Conservation (phyloP, 1,284 basidiomycete genomes). For the Termitomyces sp. region DNA sequence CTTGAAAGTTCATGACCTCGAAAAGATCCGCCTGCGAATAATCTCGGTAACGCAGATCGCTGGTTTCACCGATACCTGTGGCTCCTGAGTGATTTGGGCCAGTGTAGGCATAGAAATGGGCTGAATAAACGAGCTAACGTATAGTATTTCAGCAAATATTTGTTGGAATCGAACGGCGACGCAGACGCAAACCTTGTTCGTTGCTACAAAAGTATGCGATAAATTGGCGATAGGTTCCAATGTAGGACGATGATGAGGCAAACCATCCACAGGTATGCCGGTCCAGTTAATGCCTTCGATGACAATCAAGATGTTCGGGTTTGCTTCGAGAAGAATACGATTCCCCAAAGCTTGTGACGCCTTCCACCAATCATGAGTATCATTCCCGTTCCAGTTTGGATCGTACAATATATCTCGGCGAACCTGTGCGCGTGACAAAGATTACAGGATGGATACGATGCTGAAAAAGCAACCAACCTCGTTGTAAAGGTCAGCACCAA, state of each 20-base stretch:
- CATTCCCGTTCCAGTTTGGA: conserved; percentile 11
- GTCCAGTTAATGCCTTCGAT: conserved; percentile 16
- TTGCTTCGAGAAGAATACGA: conserved; percentile 13
- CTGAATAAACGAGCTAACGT: conserved; percentile 12
- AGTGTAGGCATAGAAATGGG: conserved; percentile 16
- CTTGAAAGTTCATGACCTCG: conserved; percentile 10
- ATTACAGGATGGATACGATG: neutral
- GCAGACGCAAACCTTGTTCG: conserved; percentile 12
- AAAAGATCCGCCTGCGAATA: conserved; percentile 11
- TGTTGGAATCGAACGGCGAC: neutral
- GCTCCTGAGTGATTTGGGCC: conserved; percentile 15
- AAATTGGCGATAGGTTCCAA: conserved; percentile 11
- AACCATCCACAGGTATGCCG: conserved; percentile 14
- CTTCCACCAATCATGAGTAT: conserved; percentile 11
- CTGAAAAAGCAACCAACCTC: conserved; percentile 6
- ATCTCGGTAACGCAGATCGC: conserved; percentile 14
- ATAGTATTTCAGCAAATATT: neutral
- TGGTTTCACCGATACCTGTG: conserved; percentile 15
- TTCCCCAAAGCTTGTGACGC: conserved; percentile 10
- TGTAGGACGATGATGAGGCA: conserved; percentile 14
- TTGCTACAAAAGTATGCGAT: conserved; percentile 11
- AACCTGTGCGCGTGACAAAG: conserved; percentile 3
- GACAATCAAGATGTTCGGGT: conserved; percentile 13
- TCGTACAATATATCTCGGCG: conserved; percentile 13
- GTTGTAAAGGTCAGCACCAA: conserved; percentile 15